Evolutionary conservation across 768 basidiomycete species (phyloP), one percentile per base, ranked within the genome.

Genomic region (Termitomyces bulborhizus): DNA sequence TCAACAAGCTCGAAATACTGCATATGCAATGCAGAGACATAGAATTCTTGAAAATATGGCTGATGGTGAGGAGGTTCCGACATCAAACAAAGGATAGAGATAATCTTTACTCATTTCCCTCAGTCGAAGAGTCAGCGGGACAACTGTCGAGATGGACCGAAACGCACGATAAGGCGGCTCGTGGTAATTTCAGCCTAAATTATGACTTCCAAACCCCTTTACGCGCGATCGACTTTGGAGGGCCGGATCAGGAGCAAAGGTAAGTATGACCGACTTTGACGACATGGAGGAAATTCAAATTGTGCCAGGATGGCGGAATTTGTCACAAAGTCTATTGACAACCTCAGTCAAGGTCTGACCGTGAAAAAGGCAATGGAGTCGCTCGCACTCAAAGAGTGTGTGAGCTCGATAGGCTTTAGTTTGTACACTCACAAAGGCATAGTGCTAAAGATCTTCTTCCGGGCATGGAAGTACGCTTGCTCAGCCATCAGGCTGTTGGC

Each of bases 401-500:
- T 69, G 12, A 12, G 13, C 8, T 13, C 26, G 16, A 6, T 6
- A 52, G 29, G 13, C n/a, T 37, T 37, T 31, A 24, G 31, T 29
- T 24, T 54, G 27, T n/a, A 39, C 24, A 37, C 18, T 29, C 31
- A 27, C 51, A 54, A 39, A 37, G 29, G 29, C 50, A 7, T 52
- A 83, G 80, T 57, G 64, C 77, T 27, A 73, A 74, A 43, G 83
- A 86, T 55, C 62, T 82, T 16, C 65, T 93, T 1, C 84, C 85
- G 0, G 88, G 88, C 0, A 69, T 92, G 57, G 83, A 84, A 63
- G 80, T 90, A 11, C 76, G 81, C 3, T 73, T 92, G 8, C 73
- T 92, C 57, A 79, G 82, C 6, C 90, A 92, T 63, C 87, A 92
- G 67, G 72, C 80, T 37, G 84, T 92, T 49, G 90, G 90, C 0